Percentiles rank a stretch among this genome's conserved stretches.
These are phyloP conservation scores for Cryphonectria carpinicola DNA, from an alignment of 2,329 filamentous ascomycete species.

Conservation along the genomic window DNA sequence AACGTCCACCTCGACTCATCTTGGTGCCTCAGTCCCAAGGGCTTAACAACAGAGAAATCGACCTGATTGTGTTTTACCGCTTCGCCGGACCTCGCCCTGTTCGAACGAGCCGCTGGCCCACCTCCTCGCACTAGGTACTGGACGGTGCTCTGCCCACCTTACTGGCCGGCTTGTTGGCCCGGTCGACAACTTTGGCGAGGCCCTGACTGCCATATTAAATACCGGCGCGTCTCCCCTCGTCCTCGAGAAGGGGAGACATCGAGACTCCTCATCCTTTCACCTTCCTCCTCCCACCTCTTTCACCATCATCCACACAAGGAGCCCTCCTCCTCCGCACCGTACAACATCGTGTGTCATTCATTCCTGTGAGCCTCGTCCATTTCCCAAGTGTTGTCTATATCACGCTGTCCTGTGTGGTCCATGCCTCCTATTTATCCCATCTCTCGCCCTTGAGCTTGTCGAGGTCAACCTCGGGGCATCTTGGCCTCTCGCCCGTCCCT, in stretches of 20 bases:
- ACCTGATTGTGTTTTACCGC: background rate
- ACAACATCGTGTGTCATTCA: background rate
- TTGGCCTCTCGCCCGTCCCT: background rate
- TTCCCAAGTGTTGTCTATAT: background rate
- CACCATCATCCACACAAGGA: background rate
- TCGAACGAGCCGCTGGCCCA: background rate
- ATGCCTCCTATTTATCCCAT: background rate
- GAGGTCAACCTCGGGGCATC: background rate
- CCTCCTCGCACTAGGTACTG: background rate
- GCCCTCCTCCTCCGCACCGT: background rate
- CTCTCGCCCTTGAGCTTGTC: background rate
- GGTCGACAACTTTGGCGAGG: background rate
- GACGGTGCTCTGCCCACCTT: background rate
- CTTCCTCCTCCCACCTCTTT: background rate
- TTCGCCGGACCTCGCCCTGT: constrained; percentile 4
- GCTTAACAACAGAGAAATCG: background rate
- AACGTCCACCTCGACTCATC: background rate
- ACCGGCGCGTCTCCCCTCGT: background rate
- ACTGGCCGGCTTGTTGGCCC: background rate
- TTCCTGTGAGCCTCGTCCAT: background rate
- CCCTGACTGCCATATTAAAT: constrained; percentile 6
- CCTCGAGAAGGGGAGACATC: background rate
- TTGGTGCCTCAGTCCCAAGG: background rate
- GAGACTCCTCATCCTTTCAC: background rate
- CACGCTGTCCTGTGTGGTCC: background rate